Base-by-base conservation (phyloP, 1,284 basidiomycete species). In the Apiotrichum laibachii region DNA sequence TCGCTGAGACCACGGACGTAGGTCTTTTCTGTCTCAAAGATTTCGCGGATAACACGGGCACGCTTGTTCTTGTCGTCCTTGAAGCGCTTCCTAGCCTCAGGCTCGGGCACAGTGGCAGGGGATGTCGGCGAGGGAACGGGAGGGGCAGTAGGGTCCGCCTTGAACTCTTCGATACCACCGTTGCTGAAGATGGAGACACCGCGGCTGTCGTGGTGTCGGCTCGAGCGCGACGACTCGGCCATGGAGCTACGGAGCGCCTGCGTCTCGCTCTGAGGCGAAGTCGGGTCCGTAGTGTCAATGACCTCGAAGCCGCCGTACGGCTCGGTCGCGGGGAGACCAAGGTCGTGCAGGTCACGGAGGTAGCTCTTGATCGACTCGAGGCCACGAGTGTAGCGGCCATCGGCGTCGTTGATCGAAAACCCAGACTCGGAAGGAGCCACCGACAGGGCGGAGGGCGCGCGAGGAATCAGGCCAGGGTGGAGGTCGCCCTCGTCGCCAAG, bases 1-100 rank as follows among this genome's bases (percentile, higher is more conserved):
- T 97, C 95, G 72, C 89, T 86, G 22, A 99, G 80, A 15, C 91
- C 90, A 67, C 89, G 89, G 58, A 97, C 91, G 76, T 99, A 99
- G 1, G 94, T 94, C 63, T 90, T 84, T 77, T 99, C 95, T 46
- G 95, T 98, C 89, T 88, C 84, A 50, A 92, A 84, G 67, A 95
- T 93, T 78, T 95, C 92, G 50, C 86, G 84, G 53, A 93, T 82
- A 48, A 93, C 84, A 78, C 85, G 85, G 6, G 85, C 84, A 53
- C 92, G 84, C 76, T 90, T 92, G 13, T 81, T 80, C 72, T 86
- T 88, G 75, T 94, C 90, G 67, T 94, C 88, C 79, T 93, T 95
- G 79, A 85, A 89, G 76, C 90, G 90, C 63, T 90, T 85, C 68
- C 88, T 11, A 12, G 34, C 88, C 61, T 89, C 86, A 2, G 60